Base-by-base conservation (phyloP, 1,284 basidiomycete genomes). In the Moesziomyces aphidis region DNA sequence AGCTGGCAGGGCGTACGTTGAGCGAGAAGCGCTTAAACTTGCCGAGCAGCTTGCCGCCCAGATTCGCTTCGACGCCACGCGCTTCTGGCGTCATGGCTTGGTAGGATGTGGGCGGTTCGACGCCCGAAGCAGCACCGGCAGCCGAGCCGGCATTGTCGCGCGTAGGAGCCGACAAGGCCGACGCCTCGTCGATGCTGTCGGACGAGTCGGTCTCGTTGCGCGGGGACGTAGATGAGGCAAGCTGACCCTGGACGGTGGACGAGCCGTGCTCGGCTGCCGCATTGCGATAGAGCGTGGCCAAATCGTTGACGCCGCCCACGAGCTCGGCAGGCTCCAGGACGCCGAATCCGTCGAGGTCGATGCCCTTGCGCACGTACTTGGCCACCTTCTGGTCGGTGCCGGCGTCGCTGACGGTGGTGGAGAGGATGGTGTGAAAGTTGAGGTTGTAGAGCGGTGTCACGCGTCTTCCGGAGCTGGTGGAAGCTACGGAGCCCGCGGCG, bases 321-420 rank as follows among this genome's bases (percentile, higher is more conserved):
- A 82, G 68, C 56, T 83, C 81, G 5, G 58, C 55, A 0, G 82
- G 80, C 69, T 86, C 85, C 10, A 86, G 71, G 22, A 83, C 66
- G n/a, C 82, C 85, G 42, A 86, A 80, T 0, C 78, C 85, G 21
- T 80, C 66, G 22, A 86, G 65, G 21, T 86, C 86, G 34, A 86
- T 86, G 0, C 92, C 91, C 17, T 92, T 90, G 79, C 91, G 93
- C 71, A 89, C 87, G 83, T 97, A 97, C 81, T 92, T 94, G 19
- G 95, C 95, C 13, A 99, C 91, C 85, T 93, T 94, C 31, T 93
- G 93, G 74, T 98, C 96, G 0, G 96, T 99, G 4, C 94, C 95
- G 0, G 93, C 93, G 80, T 95, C 94, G 34, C 93, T 90, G 61
- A 97, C 91, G 31, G 91, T 91, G 69, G 95, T 95, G 11, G 94